A percentile compares a stretch with the other conserved stretches of the same genome.
These are phyloP conservation scores for Globisporangium uncinulatum DNA, from an alignment of 352 stramenopile genomes.

Conservation along the genomic window DNA sequence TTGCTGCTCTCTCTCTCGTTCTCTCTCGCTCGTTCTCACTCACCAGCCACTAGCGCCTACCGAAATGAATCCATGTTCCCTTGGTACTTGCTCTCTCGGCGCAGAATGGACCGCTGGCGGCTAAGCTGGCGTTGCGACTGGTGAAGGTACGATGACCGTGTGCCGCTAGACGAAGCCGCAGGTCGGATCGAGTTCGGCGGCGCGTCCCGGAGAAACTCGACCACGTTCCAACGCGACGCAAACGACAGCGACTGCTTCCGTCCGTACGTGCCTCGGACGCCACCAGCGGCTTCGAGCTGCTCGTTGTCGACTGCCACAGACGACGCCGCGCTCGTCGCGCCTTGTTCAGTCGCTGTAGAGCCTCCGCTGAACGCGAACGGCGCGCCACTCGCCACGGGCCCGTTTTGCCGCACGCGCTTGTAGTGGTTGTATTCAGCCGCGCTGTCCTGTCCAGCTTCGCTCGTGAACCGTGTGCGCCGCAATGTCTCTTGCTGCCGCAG, in stretches of 20 bases:
- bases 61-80: conserved; percentile 22
- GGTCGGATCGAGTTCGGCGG: conserved; percentile 24
- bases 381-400: neutral
- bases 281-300: conserved; percentile 31
- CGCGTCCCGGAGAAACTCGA: conserved; percentile 43
- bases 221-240: conserved; percentile 43
- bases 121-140: conserved; percentile 16
- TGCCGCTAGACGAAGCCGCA: conserved; percentile 15
- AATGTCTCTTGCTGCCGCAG: conserved; percentile 59
- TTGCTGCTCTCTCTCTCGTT: neutral
- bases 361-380: neutral
- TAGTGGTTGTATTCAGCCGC: conserved; percentile 49
- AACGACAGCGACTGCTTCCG: conserved; percentile 55
- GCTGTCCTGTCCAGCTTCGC: conserved; percentile 31
- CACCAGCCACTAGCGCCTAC: neutral
- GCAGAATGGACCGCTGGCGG: conserved; percentile 36
- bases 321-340: neutral
- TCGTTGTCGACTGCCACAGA: conserved; percentile 13
- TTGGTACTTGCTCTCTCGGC: conserved; percentile 49
- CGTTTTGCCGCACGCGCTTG: conserved; percentile 13
- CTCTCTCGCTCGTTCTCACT: conserved; percentile 2
- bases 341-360: neutral
- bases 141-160: conserved; percentile 16
- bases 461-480: conserved; percentile 55
- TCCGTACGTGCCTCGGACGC: conserved; percentile 50